These are phyloP conservation scores for Nicotiana knightiana DNA, from an alignment of 257 asterid genomes.

Conservation along the genomic window DNA sequence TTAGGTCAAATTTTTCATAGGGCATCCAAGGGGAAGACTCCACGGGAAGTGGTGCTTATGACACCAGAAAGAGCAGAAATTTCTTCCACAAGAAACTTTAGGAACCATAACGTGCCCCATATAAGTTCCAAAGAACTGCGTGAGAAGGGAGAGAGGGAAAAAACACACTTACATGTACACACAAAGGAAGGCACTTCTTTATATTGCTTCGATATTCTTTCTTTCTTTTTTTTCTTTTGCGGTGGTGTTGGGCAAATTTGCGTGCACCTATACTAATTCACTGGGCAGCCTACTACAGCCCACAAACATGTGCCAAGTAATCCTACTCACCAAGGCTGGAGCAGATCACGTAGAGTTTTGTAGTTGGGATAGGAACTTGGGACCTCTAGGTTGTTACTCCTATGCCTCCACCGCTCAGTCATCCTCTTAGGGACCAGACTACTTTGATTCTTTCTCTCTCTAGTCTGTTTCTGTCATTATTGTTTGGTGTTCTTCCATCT, in stretches of 20 bases:
- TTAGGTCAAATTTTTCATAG: background rate
- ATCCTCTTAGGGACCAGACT: background rate
- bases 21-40: background rate
- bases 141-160: background rate
- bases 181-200: background rate
- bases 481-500: background rate
- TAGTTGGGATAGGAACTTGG: background rate
- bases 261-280: background rate
- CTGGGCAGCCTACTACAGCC: background rate
- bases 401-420: background rate
- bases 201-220: background rate
- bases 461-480: background rate
- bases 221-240: background rate
- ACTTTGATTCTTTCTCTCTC: background rate
- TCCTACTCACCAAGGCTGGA: background rate
- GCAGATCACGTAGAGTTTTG: background rate
- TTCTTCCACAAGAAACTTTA: background rate
- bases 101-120: background rate
- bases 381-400: background rate
- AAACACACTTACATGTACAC: background rate
- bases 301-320: background rate
- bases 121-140: background rate
- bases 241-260: background rate
- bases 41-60: background rate
- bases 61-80: background rate